phyloP scores from a whole-genome alignment of 331 rosid species.

The Malus hybrid region DNA sequence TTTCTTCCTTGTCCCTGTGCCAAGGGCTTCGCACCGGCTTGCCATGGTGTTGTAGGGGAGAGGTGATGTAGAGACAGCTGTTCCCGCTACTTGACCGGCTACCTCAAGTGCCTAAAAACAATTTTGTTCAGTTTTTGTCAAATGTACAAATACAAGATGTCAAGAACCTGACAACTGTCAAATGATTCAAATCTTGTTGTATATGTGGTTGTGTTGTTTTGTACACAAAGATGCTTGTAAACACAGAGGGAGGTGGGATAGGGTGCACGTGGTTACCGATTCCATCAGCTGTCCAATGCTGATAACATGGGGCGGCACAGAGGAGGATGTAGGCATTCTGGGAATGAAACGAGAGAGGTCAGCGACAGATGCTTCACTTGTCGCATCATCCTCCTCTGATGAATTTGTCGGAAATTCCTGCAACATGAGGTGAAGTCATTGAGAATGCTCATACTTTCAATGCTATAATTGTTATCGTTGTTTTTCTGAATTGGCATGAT shows the following conservation, averaged over 20 bases:
- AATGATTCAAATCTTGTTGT: background rate
- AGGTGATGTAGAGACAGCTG: slow-evolving; percentile 67
- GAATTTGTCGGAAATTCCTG: slow-evolving; percentile 72
- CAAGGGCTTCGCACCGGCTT: slow-evolving; percentile 90
- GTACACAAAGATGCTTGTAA: background rate
- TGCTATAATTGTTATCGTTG: background rate
- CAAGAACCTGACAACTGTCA: too few species aligned
- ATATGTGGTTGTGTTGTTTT: background rate
- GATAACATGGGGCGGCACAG: slow-evolving; percentile 53
- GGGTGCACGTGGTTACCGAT: slow-evolving; percentile 45
- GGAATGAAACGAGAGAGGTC: slow-evolving; percentile 67
- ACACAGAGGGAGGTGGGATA: background rate
- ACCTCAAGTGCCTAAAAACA: slow-evolving; percentile 84
- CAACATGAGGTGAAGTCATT: background rate
- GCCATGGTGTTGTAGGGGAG: slow-evolving; percentile 89
- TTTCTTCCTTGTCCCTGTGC: slow-evolving; percentile 79
- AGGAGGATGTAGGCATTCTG: slow-evolving; percentile 56
- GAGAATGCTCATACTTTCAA: background rate
- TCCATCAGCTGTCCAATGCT: slow-evolving; percentile 92
- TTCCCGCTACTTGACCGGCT: slow-evolving; percentile 93
- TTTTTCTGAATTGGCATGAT: background rate
- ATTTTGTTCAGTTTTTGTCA: background rate
- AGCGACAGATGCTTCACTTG: slow-evolving; percentile 79
- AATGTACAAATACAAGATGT: background rate
- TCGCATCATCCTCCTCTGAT: slow-evolving; percentile 58